A percentile compares a stretch with the other conserved stretches of the same genome.
phyloP scores from a whole-genome alignment of 2,329 filamentous ascomycete species.

The Fusarium fracticaudum region DNA sequence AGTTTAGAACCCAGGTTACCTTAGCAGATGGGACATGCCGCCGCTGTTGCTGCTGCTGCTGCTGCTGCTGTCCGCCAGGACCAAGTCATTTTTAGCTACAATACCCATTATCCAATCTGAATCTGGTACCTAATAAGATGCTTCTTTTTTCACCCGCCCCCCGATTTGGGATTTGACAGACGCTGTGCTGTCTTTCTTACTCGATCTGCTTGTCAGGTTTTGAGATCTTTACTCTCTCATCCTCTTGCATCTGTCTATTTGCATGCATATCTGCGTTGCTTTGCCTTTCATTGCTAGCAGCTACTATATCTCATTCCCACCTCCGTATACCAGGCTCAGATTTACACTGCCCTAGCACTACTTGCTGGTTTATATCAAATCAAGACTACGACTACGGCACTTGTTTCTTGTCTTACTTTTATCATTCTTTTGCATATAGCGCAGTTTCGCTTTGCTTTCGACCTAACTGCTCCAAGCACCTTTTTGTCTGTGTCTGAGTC shows the following conservation, averaged over 20 bases:
- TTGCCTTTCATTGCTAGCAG: conserved; percentile 1
- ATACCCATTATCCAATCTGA: conserved; percentile 5
- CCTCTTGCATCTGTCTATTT: conserved; percentile 13
- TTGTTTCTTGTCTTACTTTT: conserved; percentile 15
- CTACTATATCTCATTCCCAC: neutral
- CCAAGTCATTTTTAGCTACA: conserved; percentile 37
- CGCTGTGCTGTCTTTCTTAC: conserved; percentile 24
- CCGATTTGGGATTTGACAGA: conserved; percentile 31
- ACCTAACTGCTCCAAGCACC: conserved; percentile 16
- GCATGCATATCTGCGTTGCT: conserved; percentile 18
- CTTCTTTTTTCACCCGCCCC: conserved; percentile 24
- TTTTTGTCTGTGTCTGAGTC: conserved; percentile 12
- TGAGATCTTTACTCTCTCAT: conserved; percentile 17
- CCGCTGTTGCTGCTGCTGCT: conserved; percentile 29
- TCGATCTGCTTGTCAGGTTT: conserved; percentile 28
- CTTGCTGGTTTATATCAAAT: conserved; percentile 23
- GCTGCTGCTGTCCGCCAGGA: conserved; percentile 25
- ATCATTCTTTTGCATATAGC: conserved; percentile 22
- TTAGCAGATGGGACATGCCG: conserved; percentile 19
- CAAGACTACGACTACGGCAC: conserved; percentile 1
- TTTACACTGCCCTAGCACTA: conserved; percentile 3
- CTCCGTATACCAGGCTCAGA: neutral
- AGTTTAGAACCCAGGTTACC: neutral
- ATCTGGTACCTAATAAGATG: conserved; percentile 28
- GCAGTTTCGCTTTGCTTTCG: conserved; percentile 22